Base-by-base conservation (phyloP, 495 filamentous ascomycete species). In the Neurospora africana region DNA sequence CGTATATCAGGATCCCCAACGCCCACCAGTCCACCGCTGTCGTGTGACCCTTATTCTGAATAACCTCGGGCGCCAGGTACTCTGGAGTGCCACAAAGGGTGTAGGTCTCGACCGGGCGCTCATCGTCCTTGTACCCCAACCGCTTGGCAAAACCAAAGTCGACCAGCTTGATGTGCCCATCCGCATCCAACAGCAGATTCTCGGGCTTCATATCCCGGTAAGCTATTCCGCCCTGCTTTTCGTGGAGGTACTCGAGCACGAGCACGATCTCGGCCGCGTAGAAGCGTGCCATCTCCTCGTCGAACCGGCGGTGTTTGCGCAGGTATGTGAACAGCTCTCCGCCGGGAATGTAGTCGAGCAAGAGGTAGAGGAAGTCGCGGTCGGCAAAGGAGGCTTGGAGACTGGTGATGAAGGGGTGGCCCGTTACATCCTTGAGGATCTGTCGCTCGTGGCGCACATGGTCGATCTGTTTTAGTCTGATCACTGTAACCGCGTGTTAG, bases 21-120 rank as follows among this genome's bases (percentile, higher is more conserved):
- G 95, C 96, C 95, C 95, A 99, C 95, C 95, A 99, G 81, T 99
- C 95, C n/a, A 99, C 95, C 1, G 95, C 95, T 41, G 92, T 93
- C 37, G 92, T 94, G 78, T 99, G 95, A 17, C 94, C 94, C 78
- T 93, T 95, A 79, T 94, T 96, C 74, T 94, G 91, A 72, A 99
- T 98, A 23, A 98, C 94, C 83, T 99, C 95, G 2, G 95, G 95
- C 3, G 95, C 94, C 23, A 99, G 86, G 80, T 99, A 99, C 78
- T 99, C 95, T 35, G 95, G 95, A 0, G 95, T 99, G 30, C 95
- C 95, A 77, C 95, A 98, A 4, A 98, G 87, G 8, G 95, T 99
- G 79, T 98, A 98, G 5, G 95, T 99, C 83, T 97, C 93, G 75
- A 88, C 90, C 84, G 82, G 80, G 72, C 80, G 79, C 44, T 81